Conservation (phyloP, 2,329 filamentous ascomycete genomes). For the Dothideomycetes sp. region DNA sequence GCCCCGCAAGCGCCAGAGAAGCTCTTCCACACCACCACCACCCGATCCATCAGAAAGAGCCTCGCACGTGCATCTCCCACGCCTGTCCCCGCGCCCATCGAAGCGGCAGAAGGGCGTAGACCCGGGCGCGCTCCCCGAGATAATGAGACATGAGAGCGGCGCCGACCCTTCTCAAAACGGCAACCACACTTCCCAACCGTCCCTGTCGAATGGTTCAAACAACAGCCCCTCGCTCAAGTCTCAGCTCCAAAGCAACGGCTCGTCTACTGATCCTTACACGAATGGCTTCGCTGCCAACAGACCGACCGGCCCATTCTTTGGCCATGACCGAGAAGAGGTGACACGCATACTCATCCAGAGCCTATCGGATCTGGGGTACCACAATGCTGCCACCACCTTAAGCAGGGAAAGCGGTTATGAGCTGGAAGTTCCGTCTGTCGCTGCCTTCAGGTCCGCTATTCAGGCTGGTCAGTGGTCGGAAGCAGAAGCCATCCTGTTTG, state of each 20-base stretch:
- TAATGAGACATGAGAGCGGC: neutral
- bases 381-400: conserved; percentile 61
- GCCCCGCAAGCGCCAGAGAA: neutral
- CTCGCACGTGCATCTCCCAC: neutral
- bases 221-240: neutral
- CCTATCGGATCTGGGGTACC: conserved; percentile 78
- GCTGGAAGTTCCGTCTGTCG: conserved; percentile 74
- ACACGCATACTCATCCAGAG: conserved; percentile 88
- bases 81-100: neutral
- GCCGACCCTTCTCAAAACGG: neutral
- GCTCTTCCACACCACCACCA: neutral
- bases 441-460: conserved; percentile 74
- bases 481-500: conserved; percentile 72
- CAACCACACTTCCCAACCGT: neutral
- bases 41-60: neutral
- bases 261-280: neutral
- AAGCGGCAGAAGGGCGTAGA: neutral
- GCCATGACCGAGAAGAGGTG: conserved; percentile 85
- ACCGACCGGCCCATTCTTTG: conserved; percentile 49
- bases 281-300: neutral
- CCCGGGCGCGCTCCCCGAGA: neutral
- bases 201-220: neutral
- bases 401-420: conserved; percentile 76
- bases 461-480: conserved; percentile 70
- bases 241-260: neutral